A percentile compares a stretch with the other conserved stretches of the same genome.
Conservation (phyloP, 305 asterid species). For the Fraxinus platypoda region DNA sequence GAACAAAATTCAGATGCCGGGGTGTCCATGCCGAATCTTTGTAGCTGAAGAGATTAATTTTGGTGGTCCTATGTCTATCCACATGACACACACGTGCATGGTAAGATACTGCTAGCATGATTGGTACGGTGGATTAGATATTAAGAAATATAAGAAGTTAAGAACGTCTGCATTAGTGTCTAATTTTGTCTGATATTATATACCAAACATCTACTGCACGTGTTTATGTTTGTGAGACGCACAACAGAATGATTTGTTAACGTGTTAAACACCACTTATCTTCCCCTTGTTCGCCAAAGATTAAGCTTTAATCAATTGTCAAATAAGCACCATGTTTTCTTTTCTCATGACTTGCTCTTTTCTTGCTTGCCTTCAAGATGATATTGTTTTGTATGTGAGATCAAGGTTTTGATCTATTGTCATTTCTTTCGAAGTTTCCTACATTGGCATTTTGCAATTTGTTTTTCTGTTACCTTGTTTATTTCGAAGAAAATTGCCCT, state of each 20-base stretch:
- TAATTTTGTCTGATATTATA: conserved; percentile 18
- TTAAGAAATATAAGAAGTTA: background rate
- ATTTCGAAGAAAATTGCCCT: background rate
- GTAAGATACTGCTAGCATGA: background rate
- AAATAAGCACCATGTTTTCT: background rate
- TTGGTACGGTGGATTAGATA: background rate
- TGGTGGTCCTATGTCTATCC: background rate
- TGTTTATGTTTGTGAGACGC: background rate
- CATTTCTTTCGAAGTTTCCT: background rate
- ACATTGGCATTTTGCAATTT: background rate
- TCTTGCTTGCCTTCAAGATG: background rate
- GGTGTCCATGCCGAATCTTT: conserved; percentile 43
- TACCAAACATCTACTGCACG: background rate
- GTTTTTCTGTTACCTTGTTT: background rate
- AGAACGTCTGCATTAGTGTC: background rate
- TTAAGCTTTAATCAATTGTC: background rate
- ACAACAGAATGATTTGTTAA: background rate
- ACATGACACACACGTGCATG: background rate
- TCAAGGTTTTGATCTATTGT: background rate
- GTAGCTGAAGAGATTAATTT: conserved; percentile 30
- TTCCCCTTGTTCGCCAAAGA: background rate
- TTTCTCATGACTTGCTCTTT: background rate
- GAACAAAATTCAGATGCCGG: conserved; percentile 47
- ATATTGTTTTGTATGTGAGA: background rate
- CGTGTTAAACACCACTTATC: background rate